These are phyloP conservation scores for Escallonia herrerae DNA, from an alignment of 129 eudicot genomes.

Conservation along the genomic window DNA sequence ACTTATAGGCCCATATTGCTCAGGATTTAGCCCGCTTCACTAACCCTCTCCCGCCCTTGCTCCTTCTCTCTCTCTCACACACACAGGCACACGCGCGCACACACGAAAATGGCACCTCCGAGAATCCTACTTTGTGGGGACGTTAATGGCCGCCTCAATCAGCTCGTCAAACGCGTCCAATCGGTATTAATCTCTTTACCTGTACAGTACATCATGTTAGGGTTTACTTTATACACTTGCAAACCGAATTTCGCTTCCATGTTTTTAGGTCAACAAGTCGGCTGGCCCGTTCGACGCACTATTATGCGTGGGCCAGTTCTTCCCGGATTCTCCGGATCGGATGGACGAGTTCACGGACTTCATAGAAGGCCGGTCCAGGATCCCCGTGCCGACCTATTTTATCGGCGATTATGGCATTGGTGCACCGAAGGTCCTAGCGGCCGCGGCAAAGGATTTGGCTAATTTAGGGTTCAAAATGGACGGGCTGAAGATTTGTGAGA, in stretches of 20 bases:
- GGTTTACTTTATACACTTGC: background rate
- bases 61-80: background rate
- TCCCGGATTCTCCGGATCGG: constrained; percentile 63
- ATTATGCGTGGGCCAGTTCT: constrained; percentile 90
- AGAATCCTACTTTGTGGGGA: constrained; percentile 62
- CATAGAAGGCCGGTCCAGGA: constrained; percentile 48
- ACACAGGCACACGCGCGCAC: background rate
- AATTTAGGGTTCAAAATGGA: constrained; percentile 97
- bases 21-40: too few relatives aligned
- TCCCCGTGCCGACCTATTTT: constrained; percentile 74
- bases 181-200: constrained; percentile 36
- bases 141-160: constrained; percentile 71
- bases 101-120: constrained; percentile 19
- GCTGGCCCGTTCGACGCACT: constrained; percentile 92
- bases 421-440: constrained; percentile 55
- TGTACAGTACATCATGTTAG: background rate
- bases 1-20: too few relatives aligned
- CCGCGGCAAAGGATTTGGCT: constrained; percentile 44
- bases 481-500: constrained; percentile 61
- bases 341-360: constrained; percentile 68
- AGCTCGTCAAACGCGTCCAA: constrained; percentile 81
- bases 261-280: constrained; percentile 77
- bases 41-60: too few relatives aligned
- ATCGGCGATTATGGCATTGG: constrained; percentile 86
- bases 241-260: background rate